phyloP scores from a whole-genome alignment of 164 flowering plant species.

The Magnolia sinica region DNA sequence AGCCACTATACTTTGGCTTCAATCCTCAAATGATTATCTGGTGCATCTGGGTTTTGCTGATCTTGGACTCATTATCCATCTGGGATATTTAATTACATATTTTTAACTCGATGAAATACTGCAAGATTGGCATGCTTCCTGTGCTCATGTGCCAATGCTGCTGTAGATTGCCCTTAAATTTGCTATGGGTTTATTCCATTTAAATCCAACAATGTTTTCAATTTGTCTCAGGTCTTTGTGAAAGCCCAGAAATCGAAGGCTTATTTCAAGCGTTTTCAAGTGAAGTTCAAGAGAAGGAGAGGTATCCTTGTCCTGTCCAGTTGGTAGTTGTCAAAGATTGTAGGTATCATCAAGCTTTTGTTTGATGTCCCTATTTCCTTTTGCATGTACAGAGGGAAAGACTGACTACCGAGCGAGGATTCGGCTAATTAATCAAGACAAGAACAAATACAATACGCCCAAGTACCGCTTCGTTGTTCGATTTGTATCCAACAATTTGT shows the following conservation, averaged over 20 bases:
- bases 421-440: constrained; percentile 85
- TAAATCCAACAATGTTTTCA: no score
- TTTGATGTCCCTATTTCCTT: background rate
- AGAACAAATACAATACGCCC: constrained; percentile 91
- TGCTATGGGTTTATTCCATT: no score
- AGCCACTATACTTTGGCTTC: no score
- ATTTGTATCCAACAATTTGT: constrained; percentile 53
- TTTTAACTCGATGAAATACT: no score
- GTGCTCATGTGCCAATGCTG: no score
- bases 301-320: constrained; percentile 17
- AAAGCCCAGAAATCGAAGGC: constrained; percentile 48
- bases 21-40: no score
- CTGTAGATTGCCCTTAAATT: no score
- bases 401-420: constrained; percentile 88
- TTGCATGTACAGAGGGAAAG: constrained; percentile 59
- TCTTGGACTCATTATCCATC: no score
- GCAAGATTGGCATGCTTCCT: no score
- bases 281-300: constrained; percentile 53
- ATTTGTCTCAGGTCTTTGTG: constrained; percentile 31
- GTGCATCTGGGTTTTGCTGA: no score
- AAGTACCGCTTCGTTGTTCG: constrained; percentile 85
- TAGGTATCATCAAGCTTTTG: no score
- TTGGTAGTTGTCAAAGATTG: background rate
- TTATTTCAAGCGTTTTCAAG: constrained; percentile 51
- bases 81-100: no score